A percentile compares a stretch with the other conserved stretches of the same genome.
These are phyloP conservation scores for Aspergillus caelatus DNA, from an alignment of 2,329 filamentous ascomycete genomes.

Conservation along the genomic window DNA sequence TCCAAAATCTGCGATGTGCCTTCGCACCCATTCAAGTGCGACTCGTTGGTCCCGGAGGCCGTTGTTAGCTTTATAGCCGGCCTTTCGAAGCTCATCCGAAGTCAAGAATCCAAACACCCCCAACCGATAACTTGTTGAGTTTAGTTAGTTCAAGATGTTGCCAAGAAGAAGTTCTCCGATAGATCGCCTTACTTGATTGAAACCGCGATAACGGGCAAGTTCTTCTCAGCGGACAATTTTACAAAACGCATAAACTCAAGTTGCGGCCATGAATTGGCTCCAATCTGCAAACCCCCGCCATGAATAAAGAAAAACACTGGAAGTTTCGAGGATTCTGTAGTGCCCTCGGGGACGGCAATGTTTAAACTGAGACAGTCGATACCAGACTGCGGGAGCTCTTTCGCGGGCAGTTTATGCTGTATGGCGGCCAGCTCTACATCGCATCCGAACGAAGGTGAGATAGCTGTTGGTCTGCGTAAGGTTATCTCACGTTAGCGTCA, in stretches of 20 bases:
- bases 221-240: slow-evolving; percentile 46
- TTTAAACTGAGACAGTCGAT: slow-evolving; percentile 57
- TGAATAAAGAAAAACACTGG: slow-evolving; percentile 59
- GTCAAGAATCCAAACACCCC: slow-evolving; percentile 51
- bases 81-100: slow-evolving; percentile 50
- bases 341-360: slow-evolving; percentile 48
- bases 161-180: neutral
- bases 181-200: slow-evolving; percentile 44
- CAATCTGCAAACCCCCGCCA: slow-evolving; percentile 54
- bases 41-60: slow-evolving; percentile 53
- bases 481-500: neutral
- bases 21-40: slow-evolving; percentile 43
- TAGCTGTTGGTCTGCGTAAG: slow-evolving; percentile 37
- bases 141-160: slow-evolving; percentile 8
- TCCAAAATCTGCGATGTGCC: slow-evolving; percentile 46
- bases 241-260: slow-evolving; percentile 53
- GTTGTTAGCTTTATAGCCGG: slow-evolving; percentile 50
- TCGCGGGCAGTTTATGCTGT: slow-evolving; percentile 50
- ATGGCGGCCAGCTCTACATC: slow-evolving; percentile 53
- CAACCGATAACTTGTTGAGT: slow-evolving; percentile 49
- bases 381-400: slow-evolving; percentile 46
- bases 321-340: slow-evolving; percentile 34
- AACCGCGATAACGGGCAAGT: slow-evolving; percentile 51
- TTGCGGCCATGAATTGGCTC: slow-evolving; percentile 57
- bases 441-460: slow-evolving; percentile 45